Conservation (phyloP, 495 filamentous ascomycete species). For the Aspergillus bridgeri region DNA sequence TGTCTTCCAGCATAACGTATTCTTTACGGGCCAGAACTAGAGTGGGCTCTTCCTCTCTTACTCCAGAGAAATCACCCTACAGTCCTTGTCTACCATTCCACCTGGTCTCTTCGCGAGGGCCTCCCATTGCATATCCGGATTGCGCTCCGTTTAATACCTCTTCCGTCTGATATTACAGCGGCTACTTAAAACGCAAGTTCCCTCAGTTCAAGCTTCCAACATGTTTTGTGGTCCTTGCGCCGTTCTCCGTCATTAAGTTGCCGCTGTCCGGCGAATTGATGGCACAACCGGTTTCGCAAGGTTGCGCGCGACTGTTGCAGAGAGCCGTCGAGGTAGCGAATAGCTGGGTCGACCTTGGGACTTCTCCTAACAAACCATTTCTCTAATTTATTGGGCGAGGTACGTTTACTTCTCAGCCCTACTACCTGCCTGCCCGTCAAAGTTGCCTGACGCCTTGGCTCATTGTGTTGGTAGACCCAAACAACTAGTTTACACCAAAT, state of each 20-base stretch:
- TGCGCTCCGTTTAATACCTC: not conserved
- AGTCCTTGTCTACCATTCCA: conserved; percentile 5
- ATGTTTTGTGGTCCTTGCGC: conserved; percentile 29
- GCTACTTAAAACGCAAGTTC: not conserved
- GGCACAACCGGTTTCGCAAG: conserved; percentile 32
- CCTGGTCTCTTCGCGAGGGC: conserved; percentile 1
- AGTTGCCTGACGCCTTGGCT: not conserved
- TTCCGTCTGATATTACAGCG: conserved; percentile 7
- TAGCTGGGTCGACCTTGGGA: conserved; percentile 16
- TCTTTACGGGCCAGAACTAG: not conserved
- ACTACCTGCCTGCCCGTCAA: not conserved
- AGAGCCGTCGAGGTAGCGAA: conserved; percentile 33
- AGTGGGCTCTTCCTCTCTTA: not conserved
- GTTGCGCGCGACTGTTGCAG: conserved; percentile 30
- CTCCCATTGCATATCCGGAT: conserved; percentile 2
- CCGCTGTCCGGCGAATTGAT: conserved; percentile 30
- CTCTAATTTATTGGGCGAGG: not conserved
- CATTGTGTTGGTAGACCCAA: not conserved
- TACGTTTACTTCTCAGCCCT: not conserved
- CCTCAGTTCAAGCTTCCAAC: conserved; percentile 13
- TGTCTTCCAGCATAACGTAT: not conserved
- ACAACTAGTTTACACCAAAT: not conserved
- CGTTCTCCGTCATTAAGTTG: conserved; percentile 29
- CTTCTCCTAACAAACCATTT: not conserved
- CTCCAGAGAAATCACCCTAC: not conserved